These are phyloP conservation scores for Auriscalpium orientale DNA, from an alignment of 768 basidiomycete species.

Conservation along the genomic window DNA sequence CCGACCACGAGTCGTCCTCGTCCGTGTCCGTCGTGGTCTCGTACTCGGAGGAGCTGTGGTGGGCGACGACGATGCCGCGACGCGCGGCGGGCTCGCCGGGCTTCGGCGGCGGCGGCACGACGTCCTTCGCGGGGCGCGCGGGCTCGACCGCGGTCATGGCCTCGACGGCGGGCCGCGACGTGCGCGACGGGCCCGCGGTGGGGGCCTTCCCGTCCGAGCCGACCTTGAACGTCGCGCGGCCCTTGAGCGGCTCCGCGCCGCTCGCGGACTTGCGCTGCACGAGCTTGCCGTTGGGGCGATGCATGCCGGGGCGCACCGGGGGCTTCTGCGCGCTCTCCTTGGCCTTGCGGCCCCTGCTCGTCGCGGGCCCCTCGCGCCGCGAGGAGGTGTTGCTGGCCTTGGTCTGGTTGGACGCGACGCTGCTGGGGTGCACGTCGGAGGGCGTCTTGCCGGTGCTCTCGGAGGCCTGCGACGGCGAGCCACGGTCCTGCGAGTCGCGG, in stretches of 20 bases:
- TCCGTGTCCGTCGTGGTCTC: constrained; percentile 45
- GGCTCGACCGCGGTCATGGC: too few species aligned
- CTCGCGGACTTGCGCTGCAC: constrained; percentile 16
- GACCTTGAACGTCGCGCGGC: constrained; percentile 41
- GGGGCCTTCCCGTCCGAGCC: constrained; percentile 35
- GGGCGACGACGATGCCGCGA: constrained; percentile 40
- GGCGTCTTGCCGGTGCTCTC: constrained; percentile 23
- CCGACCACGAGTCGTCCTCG: constrained; percentile 54
- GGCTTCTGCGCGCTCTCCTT: constrained; percentile 9
- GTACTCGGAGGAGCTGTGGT: constrained; percentile 39
- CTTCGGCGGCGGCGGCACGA: too few species aligned
- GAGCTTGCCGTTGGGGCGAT: background rate
- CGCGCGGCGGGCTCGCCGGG: too few species aligned
- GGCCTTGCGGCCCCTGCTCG: constrained; percentile 18
- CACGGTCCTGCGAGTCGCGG: constrained; percentile 16
- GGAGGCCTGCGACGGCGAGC: constrained; percentile 22
- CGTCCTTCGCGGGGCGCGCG: too few species aligned
- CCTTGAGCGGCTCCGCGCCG: constrained; percentile 15
- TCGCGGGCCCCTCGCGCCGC: constrained; percentile 7
- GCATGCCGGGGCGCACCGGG: constrained; percentile 6
- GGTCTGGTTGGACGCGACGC: constrained; percentile 27
- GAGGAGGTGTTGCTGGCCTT: constrained; percentile 21
- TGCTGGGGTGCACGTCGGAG: constrained; percentile 26
- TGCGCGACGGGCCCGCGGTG: background rate
- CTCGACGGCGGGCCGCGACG: background rate